phyloP scores from a whole-genome alignment of 768 basidiomycete species.

The Glaciozyma antarctica region DNA sequence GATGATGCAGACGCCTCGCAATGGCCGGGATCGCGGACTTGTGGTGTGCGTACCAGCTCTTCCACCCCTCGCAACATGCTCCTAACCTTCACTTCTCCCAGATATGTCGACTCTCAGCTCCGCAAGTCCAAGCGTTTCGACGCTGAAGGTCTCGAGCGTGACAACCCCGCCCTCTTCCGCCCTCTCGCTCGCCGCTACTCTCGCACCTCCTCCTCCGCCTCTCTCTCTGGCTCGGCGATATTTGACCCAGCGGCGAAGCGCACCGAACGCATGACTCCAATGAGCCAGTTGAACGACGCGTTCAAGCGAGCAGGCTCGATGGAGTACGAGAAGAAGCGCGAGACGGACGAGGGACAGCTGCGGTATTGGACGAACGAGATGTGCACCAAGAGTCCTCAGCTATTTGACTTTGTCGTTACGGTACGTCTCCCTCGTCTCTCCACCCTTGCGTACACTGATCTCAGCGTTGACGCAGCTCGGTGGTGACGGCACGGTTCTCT shows the following conservation, averaged over 20 bases:
- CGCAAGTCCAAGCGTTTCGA: constrained; percentile 84
- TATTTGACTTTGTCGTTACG: constrained; percentile 96
- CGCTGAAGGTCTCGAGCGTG: constrained; percentile 71
- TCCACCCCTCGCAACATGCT: neutral
- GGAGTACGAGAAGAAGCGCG: constrained; percentile 24
- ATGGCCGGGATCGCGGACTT: constrained; percentile 57
- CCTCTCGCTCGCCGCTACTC: constrained; percentile 63
- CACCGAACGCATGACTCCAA: constrained; percentile 6
- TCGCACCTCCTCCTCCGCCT: constrained; percentile 27
- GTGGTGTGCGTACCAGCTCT: constrained; percentile 55
- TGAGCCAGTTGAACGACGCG: constrained; percentile 28
- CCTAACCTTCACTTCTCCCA: constrained; percentile 36
- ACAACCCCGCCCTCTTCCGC: constrained; percentile 77
- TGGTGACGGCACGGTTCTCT: constrained; percentile 95
- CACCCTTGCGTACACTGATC: neutral
- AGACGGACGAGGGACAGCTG: constrained; percentile 62
- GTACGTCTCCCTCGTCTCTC: constrained; percentile 46
- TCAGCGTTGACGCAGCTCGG: constrained; percentile 56
- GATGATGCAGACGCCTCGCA: constrained; percentile 78
- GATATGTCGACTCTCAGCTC: constrained; percentile 91
- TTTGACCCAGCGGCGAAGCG: constrained; percentile 18
- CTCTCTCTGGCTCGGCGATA: neutral
- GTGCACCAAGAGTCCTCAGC: constrained; percentile 79
- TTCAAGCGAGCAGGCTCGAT: constrained; percentile 24
- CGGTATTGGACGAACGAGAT: constrained; percentile 96